A percentile compares a stretch with the other conserved stretches of the same genome.
Conservation (phyloP, 2,329 filamentous ascomycete species). For the Teratosphaeria zuluensis region DNA sequence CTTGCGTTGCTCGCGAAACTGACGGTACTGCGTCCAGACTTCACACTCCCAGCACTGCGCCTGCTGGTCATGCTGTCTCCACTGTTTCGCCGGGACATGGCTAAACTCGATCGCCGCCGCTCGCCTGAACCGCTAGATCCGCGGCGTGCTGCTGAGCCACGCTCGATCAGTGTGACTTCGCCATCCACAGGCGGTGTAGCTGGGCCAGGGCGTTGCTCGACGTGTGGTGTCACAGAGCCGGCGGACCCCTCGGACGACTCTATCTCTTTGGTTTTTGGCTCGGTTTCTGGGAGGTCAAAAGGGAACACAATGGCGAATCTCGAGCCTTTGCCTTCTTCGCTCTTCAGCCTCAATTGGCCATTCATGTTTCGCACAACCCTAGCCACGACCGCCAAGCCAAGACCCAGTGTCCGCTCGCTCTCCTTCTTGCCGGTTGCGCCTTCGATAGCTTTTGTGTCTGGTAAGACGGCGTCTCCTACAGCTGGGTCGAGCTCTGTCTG, state of each 20-base stretch:
- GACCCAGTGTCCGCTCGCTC: conserved; percentile 50
- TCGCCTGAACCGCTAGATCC: neutral
- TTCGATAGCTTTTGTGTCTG: neutral
- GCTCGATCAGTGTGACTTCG: conserved; percentile 55
- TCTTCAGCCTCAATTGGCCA: conserved; percentile 74
- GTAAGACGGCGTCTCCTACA: neutral
- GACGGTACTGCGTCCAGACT: conserved; percentile 26
- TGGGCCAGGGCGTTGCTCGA: conserved; percentile 4
- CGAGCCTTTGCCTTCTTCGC: conserved; percentile 71
- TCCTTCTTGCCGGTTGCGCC: conserved; percentile 5
- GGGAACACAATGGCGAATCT: conserved; percentile 72
- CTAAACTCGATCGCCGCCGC: neutral
- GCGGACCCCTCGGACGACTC: conserved; percentile 8
- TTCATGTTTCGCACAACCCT: conserved; percentile 84
- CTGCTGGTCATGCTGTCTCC: conserved; percentile 41
- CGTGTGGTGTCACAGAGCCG: conserved; percentile 16
- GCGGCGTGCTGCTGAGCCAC: conserved; percentile 25
- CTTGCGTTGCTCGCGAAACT: conserved; percentile 28
- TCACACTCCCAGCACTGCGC: conserved; percentile 39
- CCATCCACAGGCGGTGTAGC: conserved; percentile 22
- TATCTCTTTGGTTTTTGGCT: conserved; percentile 12
- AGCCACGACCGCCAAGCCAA: conserved; percentile 82
- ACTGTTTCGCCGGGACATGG: conserved; percentile 24
- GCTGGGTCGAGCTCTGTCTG: conserved; percentile 26
- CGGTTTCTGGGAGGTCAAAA: conserved; percentile 53